Conservation (phyloP, 164 flowering plant species). For the Tetrastigma voinierianum region DNA sequence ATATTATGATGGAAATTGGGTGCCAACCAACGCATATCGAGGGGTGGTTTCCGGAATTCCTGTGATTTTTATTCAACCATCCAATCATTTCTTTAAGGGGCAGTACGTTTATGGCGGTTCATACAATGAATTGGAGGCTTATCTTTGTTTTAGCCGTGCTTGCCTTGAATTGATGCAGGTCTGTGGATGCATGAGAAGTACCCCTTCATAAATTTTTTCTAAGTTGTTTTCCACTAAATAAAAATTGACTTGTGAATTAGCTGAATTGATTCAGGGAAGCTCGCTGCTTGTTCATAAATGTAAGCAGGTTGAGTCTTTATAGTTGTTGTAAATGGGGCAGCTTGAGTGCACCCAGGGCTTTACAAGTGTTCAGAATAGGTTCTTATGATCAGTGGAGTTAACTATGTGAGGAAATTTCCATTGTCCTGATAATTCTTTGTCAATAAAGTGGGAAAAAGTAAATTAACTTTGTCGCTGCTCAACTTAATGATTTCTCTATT, state of each 20-base stretch:
- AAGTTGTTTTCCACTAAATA: no score
- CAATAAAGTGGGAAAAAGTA: not conserved
- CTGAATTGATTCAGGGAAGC: no score
- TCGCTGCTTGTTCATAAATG: no score
- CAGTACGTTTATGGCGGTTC: slow-evolving; percentile 59
- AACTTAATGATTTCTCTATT: not conserved
- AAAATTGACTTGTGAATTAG: no score
- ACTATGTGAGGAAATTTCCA: not conserved
- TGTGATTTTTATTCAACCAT: slow-evolving; percentile 56
- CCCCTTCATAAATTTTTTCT: not conserved
- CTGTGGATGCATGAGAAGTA: slow-evolving; percentile 7
- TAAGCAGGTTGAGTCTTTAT: no score
- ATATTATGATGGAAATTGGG: slow-evolving; percentile 57
- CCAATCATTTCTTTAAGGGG: slow-evolving; percentile 61
- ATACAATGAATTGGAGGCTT: slow-evolving; percentile 69
- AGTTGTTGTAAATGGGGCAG: no score
- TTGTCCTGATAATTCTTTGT: not conserved
- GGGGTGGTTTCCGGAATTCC: slow-evolving; percentile 56
- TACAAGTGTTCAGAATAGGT: no score
- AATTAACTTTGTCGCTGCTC: not conserved
- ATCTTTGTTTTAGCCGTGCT: slow-evolving; percentile 66
- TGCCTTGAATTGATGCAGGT: slow-evolving; percentile 86
- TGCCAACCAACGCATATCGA: slow-evolving; percentile 46
- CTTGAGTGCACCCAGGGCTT: no score
- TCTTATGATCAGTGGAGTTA: no score